Base-by-base conservation (phyloP, 768 basidiomycete genomes). In the Lactarius pseudohatsudake region DNA sequence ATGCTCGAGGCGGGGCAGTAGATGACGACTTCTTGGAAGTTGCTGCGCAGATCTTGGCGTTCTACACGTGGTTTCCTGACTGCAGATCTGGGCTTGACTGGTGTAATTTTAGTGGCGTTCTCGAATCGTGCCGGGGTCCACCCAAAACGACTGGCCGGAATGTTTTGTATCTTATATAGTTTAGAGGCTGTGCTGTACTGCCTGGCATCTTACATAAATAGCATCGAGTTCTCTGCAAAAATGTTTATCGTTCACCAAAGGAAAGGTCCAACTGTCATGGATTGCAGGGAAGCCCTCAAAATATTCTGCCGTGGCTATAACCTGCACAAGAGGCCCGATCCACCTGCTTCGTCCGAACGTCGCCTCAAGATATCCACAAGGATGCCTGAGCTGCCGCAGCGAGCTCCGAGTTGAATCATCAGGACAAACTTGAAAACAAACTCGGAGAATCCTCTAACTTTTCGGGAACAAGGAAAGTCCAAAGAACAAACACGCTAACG, bases 1-100 rank as follows among this genome's bases (percentile, higher is more conserved):
- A 66, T 66, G 16, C 47, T 66, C 16, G 47, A 5, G 0, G n/a
- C 22, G 11, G 47, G 22, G 22, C 47, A 13, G 47, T 50, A 50
- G 22, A 50, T 11, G 47, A 22, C 47, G 11, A 13, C 11, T 22
- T 26, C 47, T 40, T 56, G 34, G 32, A 9, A 47, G 54, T n/a
- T 61, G 22, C 32, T 20, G 22, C n/a, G 34, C 26, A 15, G 34
- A 15, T 13, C 4, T 66, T 61, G 50, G 50, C 50, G 22, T 3
- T 11, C 47, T 22, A 50, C 47, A 26, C 4, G 43, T 45, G 43
- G 20, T n/a, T 9, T 53, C 13, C 26, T 13, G 50, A 6, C 11
- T 53, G 50, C 13, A 22, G 22, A 50, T 22, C 10, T 5, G 50
- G 13, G 13, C 22, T 50, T 22, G 47, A 50, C 3, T 53, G 13